Evolutionary conservation across 371 early-diverging fungal species (phyloP), one percentile per base, ranked within the genome.

Genomic region (Mycotypha africana): DNA sequence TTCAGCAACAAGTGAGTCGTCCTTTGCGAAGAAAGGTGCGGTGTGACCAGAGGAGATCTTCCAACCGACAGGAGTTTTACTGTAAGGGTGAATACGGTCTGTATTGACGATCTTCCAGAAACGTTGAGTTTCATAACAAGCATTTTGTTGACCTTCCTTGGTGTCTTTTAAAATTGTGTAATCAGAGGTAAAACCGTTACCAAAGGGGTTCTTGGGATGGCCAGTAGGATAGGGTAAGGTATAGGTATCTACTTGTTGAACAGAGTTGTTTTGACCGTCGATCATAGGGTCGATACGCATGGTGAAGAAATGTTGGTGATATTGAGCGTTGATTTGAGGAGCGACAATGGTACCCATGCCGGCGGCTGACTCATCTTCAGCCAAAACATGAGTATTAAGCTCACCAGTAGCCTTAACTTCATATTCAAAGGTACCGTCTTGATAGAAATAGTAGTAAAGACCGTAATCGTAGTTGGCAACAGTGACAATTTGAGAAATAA

Each of bases 381-480:
- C 73, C 56, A 74, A 45, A 39, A 74, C 74, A 47, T 67, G 68
- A 2, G 76, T 77, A 38, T 71, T 74, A 10, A 77, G 57, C 25
- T 67, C 66, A 36, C 77, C 77, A 34, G 77, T 77, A 26, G 75
- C 75, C 59, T 77, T 77, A 45, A 75, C 70, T 46, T 77, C 76
- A 24, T 74, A 72, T 46, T 77, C 62, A 35, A 77, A 76, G 26
- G 74, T 67, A 48, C 77, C 77, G 35, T 77, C 77, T 53, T 74
- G 72, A 30, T 77, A 71, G 38, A 77, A 77, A 50, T 71, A 76
- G 51, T 72, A 77, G 56, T 74, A 77, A 20, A 76, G 59, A 37
- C 70, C 77, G 45, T 77, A 77, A 43, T 77, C 77, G 28, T 77
- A 77, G 45, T 77, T 74, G 58, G 73, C 74, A 30, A 73, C 69